phyloP scores from a whole-genome alignment of 345 rosid genomes.

The Rhizophora mangle region DNA sequence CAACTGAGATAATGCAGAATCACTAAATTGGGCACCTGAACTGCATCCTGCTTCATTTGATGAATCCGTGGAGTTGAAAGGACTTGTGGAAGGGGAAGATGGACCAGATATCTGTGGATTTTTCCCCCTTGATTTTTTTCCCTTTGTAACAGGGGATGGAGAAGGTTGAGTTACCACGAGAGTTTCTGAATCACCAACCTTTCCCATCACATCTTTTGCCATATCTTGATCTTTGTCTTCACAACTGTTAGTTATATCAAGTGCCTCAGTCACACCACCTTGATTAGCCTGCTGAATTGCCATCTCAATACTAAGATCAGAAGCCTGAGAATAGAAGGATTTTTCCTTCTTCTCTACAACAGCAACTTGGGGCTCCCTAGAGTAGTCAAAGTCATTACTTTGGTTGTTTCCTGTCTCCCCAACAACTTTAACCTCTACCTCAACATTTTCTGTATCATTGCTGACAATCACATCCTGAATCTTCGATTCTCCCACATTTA shows the following conservation, averaged over 20 bases:
- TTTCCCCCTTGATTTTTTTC: slow-evolving; percentile 62
- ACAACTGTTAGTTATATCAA: slow-evolving; percentile 13
- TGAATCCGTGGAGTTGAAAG: slow-evolving; percentile 53
- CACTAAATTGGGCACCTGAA: slow-evolving; percentile 36
- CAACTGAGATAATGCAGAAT: slow-evolving; percentile 46
- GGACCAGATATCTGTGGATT: slow-evolving; percentile 45
- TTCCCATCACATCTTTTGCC: slow-evolving; percentile 42
- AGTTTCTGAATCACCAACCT: slow-evolving; percentile 40
- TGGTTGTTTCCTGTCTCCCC: slow-evolving; percentile 47
- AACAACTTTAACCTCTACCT: slow-evolving; percentile 63
- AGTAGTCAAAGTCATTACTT: slow-evolving; percentile 42
- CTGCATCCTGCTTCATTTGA: slow-evolving; percentile 40
- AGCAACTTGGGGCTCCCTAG: slow-evolving; percentile 37
- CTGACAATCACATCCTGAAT: slow-evolving; percentile 47
- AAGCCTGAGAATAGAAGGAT: slow-evolving; percentile 59
- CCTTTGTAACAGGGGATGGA: slow-evolving; percentile 43
- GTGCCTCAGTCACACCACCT: slow-evolving; percentile 30
- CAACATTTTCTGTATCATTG: slow-evolving; percentile 39
- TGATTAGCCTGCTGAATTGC: slow-evolving; percentile 33
- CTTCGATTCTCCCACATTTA: slow-evolving; percentile 42
- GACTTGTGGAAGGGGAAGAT: slow-evolving; percentile 51
- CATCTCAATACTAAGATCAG: slow-evolving; percentile 61
- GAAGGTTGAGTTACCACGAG: slow-evolving; percentile 35
- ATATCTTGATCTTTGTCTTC: slow-evolving; percentile 33
- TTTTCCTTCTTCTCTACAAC: slow-evolving; percentile 47